phyloP scores from a whole-genome alignment of 1,284 basidiomycete genomes.

The Trichosporon sp. region DNA sequence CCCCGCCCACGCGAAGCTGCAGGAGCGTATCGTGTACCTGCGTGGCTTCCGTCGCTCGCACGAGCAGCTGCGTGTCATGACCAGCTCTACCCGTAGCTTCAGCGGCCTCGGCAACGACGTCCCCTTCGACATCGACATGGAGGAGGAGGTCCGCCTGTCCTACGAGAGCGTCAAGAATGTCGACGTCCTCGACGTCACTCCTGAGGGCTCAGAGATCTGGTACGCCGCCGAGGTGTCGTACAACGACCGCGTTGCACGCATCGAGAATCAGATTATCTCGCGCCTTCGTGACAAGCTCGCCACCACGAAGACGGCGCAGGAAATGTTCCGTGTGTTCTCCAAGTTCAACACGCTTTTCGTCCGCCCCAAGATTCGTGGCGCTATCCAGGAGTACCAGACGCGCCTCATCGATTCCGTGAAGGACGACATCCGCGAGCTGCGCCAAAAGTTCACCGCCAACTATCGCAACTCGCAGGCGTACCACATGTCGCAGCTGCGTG shows the following conservation, averaged over 20 bases:
- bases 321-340: slow-evolving; percentile 98
- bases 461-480: slow-evolving; percentile 93
- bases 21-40: slow-evolving; percentile 82
- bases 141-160: slow-evolving; percentile 89
- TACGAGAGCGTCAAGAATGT: slow-evolving; percentile 95
- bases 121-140: slow-evolving; percentile 77
- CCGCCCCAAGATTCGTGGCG: slow-evolving; percentile 94
- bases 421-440: slow-evolving; percentile 90
- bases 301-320: slow-evolving; percentile 94
- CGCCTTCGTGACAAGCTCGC: slow-evolving; percentile 84
- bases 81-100: slow-evolving; percentile 83
- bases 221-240: slow-evolving; percentile 93
- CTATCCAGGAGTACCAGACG: slow-evolving; percentile 98
- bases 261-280: slow-evolving; percentile 98
- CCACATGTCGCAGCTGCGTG: slow-evolving; percentile 97
- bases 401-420: slow-evolving; percentile 97
- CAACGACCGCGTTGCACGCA: slow-evolving; percentile 92
- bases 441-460: slow-evolving; percentile 95
- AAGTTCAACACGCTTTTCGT: slow-evolving; percentile 98
- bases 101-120: slow-evolving; percentile 64
- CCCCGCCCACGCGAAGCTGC: slow-evolving; percentile 83
- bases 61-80: slow-evolving; percentile 96
- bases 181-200: slow-evolving; percentile 89
- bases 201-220: slow-evolving; percentile 98
- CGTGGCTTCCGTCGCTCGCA: slow-evolving; percentile 94